phyloP scores from a whole-genome alignment of 768 basidiomycete genomes.

The Ephemerocybe angulata region DNA sequence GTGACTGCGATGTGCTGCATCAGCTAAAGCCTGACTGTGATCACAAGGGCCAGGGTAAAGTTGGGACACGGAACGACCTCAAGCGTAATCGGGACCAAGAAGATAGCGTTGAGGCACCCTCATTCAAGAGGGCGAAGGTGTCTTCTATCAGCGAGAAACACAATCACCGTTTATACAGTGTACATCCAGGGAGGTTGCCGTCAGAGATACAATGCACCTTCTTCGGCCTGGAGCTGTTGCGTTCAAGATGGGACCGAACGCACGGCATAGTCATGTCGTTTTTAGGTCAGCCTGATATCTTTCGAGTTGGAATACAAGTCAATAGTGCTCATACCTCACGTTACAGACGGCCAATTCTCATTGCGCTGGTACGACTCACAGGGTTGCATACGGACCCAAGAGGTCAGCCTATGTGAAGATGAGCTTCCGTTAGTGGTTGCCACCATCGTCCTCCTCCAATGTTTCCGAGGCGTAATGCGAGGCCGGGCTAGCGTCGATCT shows the following conservation, averaged over 20 bases:
- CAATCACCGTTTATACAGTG: neutral
- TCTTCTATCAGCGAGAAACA: neutral
- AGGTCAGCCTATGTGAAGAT: neutral
- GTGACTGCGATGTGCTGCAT: no score
- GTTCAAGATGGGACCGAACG: neutral
- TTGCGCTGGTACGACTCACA: slow-evolving; percentile 1
- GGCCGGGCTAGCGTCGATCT: neutral
- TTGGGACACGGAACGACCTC: no score
- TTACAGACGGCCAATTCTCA: neutral
- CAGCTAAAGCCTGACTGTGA: no score
- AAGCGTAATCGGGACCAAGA: no score
- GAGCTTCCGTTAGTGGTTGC: neutral
- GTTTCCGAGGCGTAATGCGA: neutral
- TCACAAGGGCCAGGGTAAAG: no score
- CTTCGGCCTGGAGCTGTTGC: neutral
- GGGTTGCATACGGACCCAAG: neutral
- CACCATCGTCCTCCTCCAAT: neutral
- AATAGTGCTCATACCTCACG: neutral
- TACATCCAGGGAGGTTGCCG: no score
- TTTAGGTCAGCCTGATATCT: neutral
- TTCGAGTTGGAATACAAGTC: neutral
- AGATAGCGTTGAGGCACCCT: no score
- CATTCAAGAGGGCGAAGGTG: neutral
- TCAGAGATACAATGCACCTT: neutral
- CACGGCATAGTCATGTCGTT: neutral